Base-by-base conservation (phyloP, 768 basidiomycete species). In the Pleurotus pulmonarius region DNA sequence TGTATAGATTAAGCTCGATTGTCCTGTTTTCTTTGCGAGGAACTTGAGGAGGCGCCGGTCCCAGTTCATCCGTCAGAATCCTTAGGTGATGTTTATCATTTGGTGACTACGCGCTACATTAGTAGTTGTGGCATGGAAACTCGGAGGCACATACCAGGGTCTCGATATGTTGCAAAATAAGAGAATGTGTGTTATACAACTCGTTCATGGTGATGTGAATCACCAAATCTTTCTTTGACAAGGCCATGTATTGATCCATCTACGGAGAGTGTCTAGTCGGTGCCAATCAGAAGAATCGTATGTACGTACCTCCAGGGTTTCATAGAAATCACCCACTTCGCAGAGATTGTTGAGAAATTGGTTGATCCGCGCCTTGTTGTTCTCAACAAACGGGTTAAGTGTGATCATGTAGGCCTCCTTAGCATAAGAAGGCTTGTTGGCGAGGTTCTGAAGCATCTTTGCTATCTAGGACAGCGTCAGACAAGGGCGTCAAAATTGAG, bases 181-280 rank as follows among this genome's bases (percentile, higher is more conserved):
- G 77, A 22, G 94, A 91, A 71, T 99, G 97, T 2, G 97, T 99
- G 75, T 98, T 98, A 73, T 98, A 98, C 77, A 99, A 67, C 80
- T 99, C 97, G 69, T 99, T 99, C 72, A 98, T 76, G 5, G 97
- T 98, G 69, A 99, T 99, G 72, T 94, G 92, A 73, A 99, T 98
- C 79, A 90, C 87, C 58, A 98, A 79, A 69, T 98, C 97, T 73
- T 98, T 98, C 82, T 99, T 99, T 58, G 95, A 98, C 56, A 99
- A 77, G 7, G 97, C 97, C 94, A 99, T 98, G 71, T 99, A 99
- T 78, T 98, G 97, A 73, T 99, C 97, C 88, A 98, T 96, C 96
- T 97, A 62, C 3, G 24, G n/a, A 57, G 5, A 55, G 8, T 29
- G 20, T 64, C 25, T n/a, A 51, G 55, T 53, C 29, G 5, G 29